Conservation (phyloP, 768 basidiomycete species). For the Favolaschia claudopus region DNA sequence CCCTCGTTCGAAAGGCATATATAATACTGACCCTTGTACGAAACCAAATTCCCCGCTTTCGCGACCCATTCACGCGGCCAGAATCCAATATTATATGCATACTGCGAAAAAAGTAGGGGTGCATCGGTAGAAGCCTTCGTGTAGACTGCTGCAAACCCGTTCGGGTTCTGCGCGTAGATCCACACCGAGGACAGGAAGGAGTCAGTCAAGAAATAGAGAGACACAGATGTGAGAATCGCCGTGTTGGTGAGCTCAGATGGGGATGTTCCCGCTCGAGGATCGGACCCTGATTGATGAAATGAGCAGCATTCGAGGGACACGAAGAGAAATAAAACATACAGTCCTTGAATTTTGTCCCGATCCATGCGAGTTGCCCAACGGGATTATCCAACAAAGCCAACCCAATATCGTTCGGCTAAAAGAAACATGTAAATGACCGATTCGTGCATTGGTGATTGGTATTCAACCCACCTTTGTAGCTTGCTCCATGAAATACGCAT, state of each 20-base stretch:
- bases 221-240: slow-evolving; percentile 28
- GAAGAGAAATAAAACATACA: slow-evolving; percentile 11
- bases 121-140: slow-evolving; percentile 1
- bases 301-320: too few relatives aligned
- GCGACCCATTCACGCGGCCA: slow-evolving; percentile 10
- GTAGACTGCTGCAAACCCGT: neutral
- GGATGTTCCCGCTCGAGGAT: slow-evolving; percentile 15
- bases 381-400: slow-evolving; percentile 32
- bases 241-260: slow-evolving; percentile 4
- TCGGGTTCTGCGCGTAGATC: slow-evolving; percentile 20
- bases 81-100: slow-evolving; percentile 3
- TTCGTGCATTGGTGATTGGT: neutral
- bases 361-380: slow-evolving; percentile 31
- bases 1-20: too few relatives aligned
- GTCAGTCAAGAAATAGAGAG: slow-evolving; percentile 32
- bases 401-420: slow-evolving; percentile 34
- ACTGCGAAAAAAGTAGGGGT: slow-evolving; percentile 7
- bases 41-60: neutral
- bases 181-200: slow-evolving; percentile 28
- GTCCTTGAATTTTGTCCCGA: slow-evolving; percentile 29
- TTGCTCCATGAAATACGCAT: neutral
- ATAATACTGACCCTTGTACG: slow-evolving; percentile 5
- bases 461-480: neutral
- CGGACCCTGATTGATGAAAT: slow-evolving; percentile 1
- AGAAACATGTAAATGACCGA: slow-evolving; percentile 1